Percentiles rank a stretch among this genome's conserved stretches.
Evolutionary conservation across 345 rosid genomes (phyloP).

Genomic region (Brassica rapa): DNA sequence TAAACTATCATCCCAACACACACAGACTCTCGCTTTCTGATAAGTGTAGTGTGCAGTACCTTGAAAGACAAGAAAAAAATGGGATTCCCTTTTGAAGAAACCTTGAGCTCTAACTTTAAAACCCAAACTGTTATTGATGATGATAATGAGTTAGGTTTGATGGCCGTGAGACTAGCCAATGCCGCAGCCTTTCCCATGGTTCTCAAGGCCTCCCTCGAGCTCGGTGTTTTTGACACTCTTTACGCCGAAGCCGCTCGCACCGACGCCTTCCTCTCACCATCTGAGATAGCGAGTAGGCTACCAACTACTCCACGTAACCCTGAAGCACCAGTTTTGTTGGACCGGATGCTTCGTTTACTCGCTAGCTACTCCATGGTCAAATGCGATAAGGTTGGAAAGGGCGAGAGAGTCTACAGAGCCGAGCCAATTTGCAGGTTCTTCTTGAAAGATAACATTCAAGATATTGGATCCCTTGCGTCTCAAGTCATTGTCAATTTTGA

Average conservation of each 20-base stretch:
- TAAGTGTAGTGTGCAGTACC: not conserved
- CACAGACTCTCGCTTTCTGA: not conserved
- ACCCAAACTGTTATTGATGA: not conserved
- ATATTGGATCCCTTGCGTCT: not conserved
- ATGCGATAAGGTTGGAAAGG: not conserved
- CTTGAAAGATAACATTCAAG: not conserved
- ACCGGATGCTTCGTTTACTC: not conserved
- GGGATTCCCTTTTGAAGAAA: not conserved
- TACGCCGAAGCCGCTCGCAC: not conserved
- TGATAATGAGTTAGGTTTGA: not conserved
- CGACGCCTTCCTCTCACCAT: not conserved
- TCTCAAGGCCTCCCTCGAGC: not conserved
- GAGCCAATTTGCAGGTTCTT: not conserved
- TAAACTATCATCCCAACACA: slow-evolving; percentile 18
- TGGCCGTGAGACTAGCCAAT: not conserved
- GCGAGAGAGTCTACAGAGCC: not conserved
- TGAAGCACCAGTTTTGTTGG: not conserved
- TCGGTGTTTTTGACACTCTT: not conserved
- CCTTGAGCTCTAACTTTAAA: not conserved
- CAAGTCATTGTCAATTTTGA: not conserved
- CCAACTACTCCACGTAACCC: not conserved
- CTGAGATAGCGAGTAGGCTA: not conserved
- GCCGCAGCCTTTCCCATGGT: not conserved
- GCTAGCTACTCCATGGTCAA: not conserved
- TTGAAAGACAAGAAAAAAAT: not conserved